Evolutionary conservation across 2,329 filamentous ascomycete species (phyloP), one percentile per base, ranked within the genome.

Genomic region (Pestalotiopsis sp.): DNA sequence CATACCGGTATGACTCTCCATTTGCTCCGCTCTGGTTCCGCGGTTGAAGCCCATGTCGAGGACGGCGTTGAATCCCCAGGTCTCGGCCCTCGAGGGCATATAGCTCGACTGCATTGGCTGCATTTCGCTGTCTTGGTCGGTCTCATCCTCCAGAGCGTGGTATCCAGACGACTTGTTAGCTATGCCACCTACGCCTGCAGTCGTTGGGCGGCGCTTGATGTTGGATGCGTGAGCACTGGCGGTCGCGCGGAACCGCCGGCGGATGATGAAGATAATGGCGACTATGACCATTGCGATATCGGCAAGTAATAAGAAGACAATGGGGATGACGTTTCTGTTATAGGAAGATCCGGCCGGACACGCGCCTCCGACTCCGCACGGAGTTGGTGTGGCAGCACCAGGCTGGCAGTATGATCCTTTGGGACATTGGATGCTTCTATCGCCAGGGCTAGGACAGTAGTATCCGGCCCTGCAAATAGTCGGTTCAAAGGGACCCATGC

Each of bases 381-480:
- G 83, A 3, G 82, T 84, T 1, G 87, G 84, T 5, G 80, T 76
- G 1, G 81, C 74, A 4, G 84, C 82, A 5, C 87, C 87, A 0
- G 81, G 81, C 38, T 85, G 85, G 69, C 87, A 89, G 71, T 85
- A 89, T 2, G 79, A 79, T 27, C 85, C 85, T 9, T 77, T 69
- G 0, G 85, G 85, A 65, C 87, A 89, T 11, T 69, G 64, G 4
- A 83, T 71, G 58, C 79, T 80, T 67, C 83, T 72, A 6, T 76
- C 81, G 11, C 83, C 83, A 2, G 74, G 73, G 6, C 71, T 74
- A 1, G 86, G 85, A 64, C 87, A 89, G 70, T 87, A 88, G 65
- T 76, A 79, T 2, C 86, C 86, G 49, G 80, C 71, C 56, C 80
- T 79, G 72, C 86, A 89, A 7, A 88, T 74, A 3, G 85, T 78